Base-by-base conservation (phyloP, 257 asterid genomes). In the Thymus quinquecostatus region DNA sequence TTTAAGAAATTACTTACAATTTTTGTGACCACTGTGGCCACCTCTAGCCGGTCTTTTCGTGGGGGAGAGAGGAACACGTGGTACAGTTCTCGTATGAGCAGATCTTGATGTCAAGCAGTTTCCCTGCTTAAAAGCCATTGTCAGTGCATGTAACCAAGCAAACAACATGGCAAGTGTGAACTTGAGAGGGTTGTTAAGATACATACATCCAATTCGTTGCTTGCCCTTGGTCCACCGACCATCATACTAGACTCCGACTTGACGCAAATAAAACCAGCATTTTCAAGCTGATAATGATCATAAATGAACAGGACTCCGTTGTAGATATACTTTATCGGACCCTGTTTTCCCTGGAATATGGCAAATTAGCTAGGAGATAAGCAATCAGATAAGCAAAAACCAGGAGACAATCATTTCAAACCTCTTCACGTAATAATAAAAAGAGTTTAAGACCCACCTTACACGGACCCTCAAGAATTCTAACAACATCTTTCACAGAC, bases 281-380 rank as follows among this genome's bases (percentile, higher is more conserved):
- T 97, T 86, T 91, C 98, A 14, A 87, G 96, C 83, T 91, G 98
- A 86, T 89, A 95, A 2, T 95, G 85, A 73, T 91, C 96, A 79
- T 83, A 84, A 60, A 93, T 77, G 75, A 93, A 93, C 74, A 93
- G 69, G 78, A 91, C 78, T 57, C 97, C 95, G 67, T 68, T 88
- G 75, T 68, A 88, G 44, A 94, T 89, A 78, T 91, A 97, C 71
- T 91, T 97, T 48, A 89, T 82, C 21, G 96, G 92, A 57, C 98
- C 98, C 78, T 89, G 96, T 70, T 89, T 89, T 32, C 97, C 96
- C 98, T 94, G 80, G 6, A 51, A 34, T 45, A 11, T 30, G 30
- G 45, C 48, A 65, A 61, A 69, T 64, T 36, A 36, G 40, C 40
- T 36, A 68, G 1, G 6, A 43, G 8, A 59, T 69, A 60, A 74